Base-by-base conservation (phyloP, 768 basidiomycete genomes). In the Kwoniella bestiolae region DNA sequence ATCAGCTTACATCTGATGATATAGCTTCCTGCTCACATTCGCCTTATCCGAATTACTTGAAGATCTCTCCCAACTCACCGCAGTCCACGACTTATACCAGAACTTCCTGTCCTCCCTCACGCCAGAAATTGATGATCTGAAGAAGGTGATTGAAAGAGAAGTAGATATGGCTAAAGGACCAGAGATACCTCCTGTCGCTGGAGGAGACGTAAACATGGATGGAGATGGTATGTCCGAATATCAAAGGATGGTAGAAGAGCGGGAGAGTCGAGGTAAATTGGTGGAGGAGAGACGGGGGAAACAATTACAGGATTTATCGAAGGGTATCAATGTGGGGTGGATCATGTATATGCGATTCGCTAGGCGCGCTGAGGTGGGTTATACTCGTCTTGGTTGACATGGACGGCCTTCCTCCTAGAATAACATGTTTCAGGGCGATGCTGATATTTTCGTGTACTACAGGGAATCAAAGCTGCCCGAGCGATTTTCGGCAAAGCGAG, bases 281-380 rank as follows among this genome's bases (percentile, higher is more conserved):
- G 78, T 82, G 0, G 60, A 53, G 11, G 71, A 74, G 53, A 51
- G 72, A 31, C 53, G 80, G 31, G 73, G 70, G 8, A 76, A 72
- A 65, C 81, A 83, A 35, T 62, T 87, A 4, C 80, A 79, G 14
- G 87, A 88, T 38, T 83, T 87, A 67, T 83, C 86, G 71, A 86
- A 86, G 49, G 91, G 91, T 7, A 84, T 92, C 38, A 92, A 87
- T 14, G 86, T 94, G 87, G 82, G 79, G 14, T 85, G 84, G 84
- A 82, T 84, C 77, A 89, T 92, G 85, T 93, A 94, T 78, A 95
- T 98, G 89, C 86, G 95, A 9, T 97, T 94, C 74, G 90, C 89
- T 12, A 83, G 91, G 67, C 85, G 96, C 46, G 88, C 94, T 3
- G 92, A 95, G 70, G 83, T 83, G 50, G 63, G 82, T 79, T n/a